phyloP scores from a whole-genome alignment of 495 filamentous ascomycete genomes.

The Daldinia grandis region DNA sequence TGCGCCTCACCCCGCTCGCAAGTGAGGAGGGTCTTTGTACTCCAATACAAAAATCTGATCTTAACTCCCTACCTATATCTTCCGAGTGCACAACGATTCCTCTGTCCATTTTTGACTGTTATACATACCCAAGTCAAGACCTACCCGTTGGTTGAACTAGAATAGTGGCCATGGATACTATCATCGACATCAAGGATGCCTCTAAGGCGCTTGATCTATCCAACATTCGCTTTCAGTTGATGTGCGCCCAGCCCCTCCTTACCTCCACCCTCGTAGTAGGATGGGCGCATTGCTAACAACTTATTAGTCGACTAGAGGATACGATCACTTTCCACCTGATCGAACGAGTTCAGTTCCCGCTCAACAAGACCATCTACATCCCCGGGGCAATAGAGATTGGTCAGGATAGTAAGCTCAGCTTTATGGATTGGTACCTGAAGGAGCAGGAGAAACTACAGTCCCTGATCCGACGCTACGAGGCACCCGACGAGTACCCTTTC shows the following conservation, averaged over 20 bases:
- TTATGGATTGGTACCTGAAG: conserved; percentile 91
- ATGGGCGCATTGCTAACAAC: conserved; percentile 14
- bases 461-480: conserved; percentile 92
- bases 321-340: conserved; percentile 99
- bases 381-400: conserved; percentile 83
- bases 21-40: background rate
- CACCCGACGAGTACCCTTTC: conserved; percentile 98
- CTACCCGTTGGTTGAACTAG: background rate
- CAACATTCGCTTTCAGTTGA: conserved; percentile 94
- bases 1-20: background rate
- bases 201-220: conserved; percentile 86
- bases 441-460: conserved; percentile 92
- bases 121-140: background rate
- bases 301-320: conserved; percentile 88
- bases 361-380: conserved; percentile 87
- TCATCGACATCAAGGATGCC: conserved; percentile 86
- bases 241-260: conserved; percentile 63
- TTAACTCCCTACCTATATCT: background rate
- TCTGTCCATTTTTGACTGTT: background rate
- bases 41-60: background rate
- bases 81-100: background rate
- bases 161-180: conserved; percentile 74
- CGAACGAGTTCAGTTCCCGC: conserved; percentile 95
- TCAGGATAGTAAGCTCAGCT: conserved; percentile 67
- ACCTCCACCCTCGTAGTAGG: background rate